A percentile compares a stretch with the other conserved stretches of the same genome.
Evolutionary conservation across 495 filamentous ascomycete species (phyloP).

Genomic region (Neurospora tetraspora): DNA sequence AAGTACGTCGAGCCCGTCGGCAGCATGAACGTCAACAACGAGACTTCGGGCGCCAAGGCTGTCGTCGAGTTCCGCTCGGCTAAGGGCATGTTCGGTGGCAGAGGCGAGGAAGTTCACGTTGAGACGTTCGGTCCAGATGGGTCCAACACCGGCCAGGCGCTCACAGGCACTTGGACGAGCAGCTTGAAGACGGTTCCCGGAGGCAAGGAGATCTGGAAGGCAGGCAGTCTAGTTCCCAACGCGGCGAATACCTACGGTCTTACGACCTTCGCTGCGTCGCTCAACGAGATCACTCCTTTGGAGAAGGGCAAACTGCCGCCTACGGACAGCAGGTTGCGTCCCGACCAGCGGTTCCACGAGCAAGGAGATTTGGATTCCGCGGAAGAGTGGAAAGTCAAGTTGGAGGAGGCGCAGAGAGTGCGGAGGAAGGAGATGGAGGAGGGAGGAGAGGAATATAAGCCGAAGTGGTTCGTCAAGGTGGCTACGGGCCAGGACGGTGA

Average conservation of each 20-base stretch:
- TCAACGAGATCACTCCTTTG: constrained; percentile 81
- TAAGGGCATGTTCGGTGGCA: constrained; percentile 92
- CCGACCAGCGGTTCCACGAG: constrained; percentile 87
- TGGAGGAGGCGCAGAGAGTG: constrained; percentile 78
- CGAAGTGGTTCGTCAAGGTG: constrained; percentile 74
- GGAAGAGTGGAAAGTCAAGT: constrained; percentile 67
- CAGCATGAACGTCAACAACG: constrained; percentile 70
- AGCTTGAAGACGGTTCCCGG: constrained; percentile 53
- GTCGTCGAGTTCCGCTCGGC: constrained; percentile 70
- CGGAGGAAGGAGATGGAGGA: constrained; percentile 69
- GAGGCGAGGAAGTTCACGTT: constrained; percentile 79
- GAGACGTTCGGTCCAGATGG: constrained; percentile 59
- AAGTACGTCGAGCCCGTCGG: constrained; percentile 96
- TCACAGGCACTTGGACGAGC: constrained; percentile 78
- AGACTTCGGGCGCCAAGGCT: constrained; percentile 69
- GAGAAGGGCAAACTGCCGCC: constrained; percentile 63
- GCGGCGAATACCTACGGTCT: constrained; percentile 74
- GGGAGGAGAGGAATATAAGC: constrained; percentile 55
- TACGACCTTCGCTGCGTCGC: constrained; percentile 69
- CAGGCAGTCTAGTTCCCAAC: constrained; percentile 63
- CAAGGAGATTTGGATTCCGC: constrained; percentile 73
- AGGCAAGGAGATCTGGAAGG: constrained; percentile 65
- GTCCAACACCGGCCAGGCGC: constrained; percentile 45
- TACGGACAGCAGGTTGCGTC: constrained; percentile 74
- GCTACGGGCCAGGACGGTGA: constrained; percentile 46